A percentile compares a stretch with the other conserved stretches of the same genome.
These are phyloP conservation scores for Capsicum chinense DNA, from an alignment of 257 asterid species.

Conservation along the genomic window DNA sequence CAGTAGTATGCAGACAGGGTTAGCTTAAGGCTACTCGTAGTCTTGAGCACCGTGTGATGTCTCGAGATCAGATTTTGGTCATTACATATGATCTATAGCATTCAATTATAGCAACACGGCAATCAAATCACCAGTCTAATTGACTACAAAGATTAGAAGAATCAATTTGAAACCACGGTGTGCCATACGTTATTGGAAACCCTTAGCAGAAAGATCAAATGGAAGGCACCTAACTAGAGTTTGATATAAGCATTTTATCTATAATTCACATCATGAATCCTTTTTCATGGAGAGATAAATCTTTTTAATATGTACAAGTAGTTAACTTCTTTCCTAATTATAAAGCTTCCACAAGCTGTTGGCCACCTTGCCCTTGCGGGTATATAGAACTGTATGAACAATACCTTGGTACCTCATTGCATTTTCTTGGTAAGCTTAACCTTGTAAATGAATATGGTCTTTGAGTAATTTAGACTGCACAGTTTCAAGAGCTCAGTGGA, in stretches of 20 bases:
- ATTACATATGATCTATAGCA: background rate
- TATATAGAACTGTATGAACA: conserved; percentile 11
- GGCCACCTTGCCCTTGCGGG: conserved; percentile 20
- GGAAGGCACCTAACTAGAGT: conserved; percentile 24
- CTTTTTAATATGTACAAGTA: conserved; percentile 21
- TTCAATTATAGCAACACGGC: background rate
- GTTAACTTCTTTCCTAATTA: conserved; percentile 23
- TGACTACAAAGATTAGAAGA: conserved; percentile 18
- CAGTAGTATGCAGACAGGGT: no score
- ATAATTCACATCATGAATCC: conserved; percentile 27
- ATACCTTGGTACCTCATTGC: conserved; percentile 36
- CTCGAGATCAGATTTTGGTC: no score
- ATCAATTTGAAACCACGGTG: conserved; percentile 18
- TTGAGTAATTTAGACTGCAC: conserved; percentile 53
- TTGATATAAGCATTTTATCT: conserved; percentile 24
- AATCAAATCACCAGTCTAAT: conserved; percentile 5
- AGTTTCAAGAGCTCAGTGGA: conserved; percentile 52
- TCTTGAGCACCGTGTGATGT: no score
- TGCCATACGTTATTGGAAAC: conserved; percentile 27
- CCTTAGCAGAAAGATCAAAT: conserved; percentile 16
- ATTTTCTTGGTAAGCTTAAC: conserved; percentile 52
- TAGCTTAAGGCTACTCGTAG: no score
- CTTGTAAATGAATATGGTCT: conserved; percentile 51
- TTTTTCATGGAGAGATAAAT: conserved; percentile 22
- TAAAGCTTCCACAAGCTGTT: conserved; percentile 23